phyloP scores from a whole-genome alignment of 2,329 filamentous ascomycete species.

The Fusarium odoratissimum region DNA sequence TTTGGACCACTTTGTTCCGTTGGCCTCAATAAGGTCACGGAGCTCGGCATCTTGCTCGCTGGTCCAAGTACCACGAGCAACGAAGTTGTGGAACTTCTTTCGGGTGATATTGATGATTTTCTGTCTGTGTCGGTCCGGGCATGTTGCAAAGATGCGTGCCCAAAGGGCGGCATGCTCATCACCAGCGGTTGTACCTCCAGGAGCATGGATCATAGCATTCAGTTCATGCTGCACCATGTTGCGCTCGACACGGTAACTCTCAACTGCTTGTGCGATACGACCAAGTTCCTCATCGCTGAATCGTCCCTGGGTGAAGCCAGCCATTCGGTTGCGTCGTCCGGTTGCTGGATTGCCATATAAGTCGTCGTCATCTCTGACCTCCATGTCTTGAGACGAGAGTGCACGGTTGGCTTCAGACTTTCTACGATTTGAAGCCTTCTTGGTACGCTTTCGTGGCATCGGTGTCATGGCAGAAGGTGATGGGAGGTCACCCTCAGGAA shows the following conservation, averaged over 20 bases:
- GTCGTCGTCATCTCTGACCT: conserved; percentile 35
- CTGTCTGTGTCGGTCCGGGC: conserved; percentile 62
- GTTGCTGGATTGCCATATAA: conserved; percentile 26
- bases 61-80: conserved; percentile 62
- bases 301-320: conserved; percentile 52
- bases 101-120: conserved; percentile 68
- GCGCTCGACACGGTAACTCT: conserved; percentile 58
- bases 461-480: conserved; percentile 50
- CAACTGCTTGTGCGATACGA: conserved; percentile 55
- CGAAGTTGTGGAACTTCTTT: conserved; percentile 74
- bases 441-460: conserved; percentile 47
- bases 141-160: conserved; percentile 59
- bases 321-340: conserved; percentile 41
- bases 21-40: conserved; percentile 49
- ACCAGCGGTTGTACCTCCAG: conserved; percentile 51
- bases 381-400: conserved; percentile 36
- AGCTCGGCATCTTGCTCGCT: conserved; percentile 53
- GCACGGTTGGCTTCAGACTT: conserved; percentile 34
- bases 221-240: conserved; percentile 57
- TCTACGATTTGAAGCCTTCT: conserved; percentile 46
- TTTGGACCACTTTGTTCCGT: conserved; percentile 67
- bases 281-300: conserved; percentile 59
- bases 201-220: conserved; percentile 58
- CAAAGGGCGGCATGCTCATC: conserved; percentile 60
- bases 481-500: conserved; percentile 43